These are phyloP conservation scores for Alloteropsis angusta DNA, from an alignment of 202 grass and related monocot species.

Conservation along the genomic window DNA sequence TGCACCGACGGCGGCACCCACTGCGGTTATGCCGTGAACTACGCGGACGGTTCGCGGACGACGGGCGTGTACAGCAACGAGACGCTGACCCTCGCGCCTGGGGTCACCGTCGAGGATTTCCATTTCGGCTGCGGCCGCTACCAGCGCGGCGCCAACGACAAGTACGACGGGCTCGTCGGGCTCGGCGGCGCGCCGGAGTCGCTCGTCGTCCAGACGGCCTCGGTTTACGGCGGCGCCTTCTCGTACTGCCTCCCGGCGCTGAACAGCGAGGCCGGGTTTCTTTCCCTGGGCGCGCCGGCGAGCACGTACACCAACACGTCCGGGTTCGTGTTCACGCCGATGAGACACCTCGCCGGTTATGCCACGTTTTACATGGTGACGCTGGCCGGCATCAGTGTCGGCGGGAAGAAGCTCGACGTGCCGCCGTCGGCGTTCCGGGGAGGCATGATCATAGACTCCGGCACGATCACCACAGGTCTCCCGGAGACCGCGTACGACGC, in stretches of 20 bases:
- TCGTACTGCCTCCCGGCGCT: constrained; percentile 36
- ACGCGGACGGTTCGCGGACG: not conserved
- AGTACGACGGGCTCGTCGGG: constrained; percentile 15
- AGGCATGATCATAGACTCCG: constrained; percentile 47
- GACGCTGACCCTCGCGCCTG: not conserved
- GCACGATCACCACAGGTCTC: constrained; percentile 31
- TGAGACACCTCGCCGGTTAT: not conserved
- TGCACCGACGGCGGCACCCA: not conserved
- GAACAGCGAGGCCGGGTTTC: constrained; percentile 12
- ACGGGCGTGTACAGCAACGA: constrained; percentile 17
- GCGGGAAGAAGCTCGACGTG: constrained; percentile 24
- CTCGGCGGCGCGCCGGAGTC: constrained; percentile 18
- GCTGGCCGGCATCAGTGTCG: constrained; percentile 39
- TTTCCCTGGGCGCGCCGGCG: not conserved
- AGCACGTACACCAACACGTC: too few relatives aligned
- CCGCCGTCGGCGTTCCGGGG: constrained; percentile 4
- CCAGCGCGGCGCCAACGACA: not conserved
- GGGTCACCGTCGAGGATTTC: not conserved
- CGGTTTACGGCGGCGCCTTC: constrained; percentile 20
- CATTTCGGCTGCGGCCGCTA: constrained; percentile 29
- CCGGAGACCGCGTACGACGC: constrained; percentile 26
- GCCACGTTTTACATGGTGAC: constrained; percentile 38
- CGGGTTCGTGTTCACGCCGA: constrained; percentile 29
- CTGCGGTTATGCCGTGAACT: constrained; percentile 5
- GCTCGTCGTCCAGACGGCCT: not conserved